Evolutionary conservation across 805 yeast species (phyloP).

Genomic region (Sungouiozyma intestinalis): DNA sequence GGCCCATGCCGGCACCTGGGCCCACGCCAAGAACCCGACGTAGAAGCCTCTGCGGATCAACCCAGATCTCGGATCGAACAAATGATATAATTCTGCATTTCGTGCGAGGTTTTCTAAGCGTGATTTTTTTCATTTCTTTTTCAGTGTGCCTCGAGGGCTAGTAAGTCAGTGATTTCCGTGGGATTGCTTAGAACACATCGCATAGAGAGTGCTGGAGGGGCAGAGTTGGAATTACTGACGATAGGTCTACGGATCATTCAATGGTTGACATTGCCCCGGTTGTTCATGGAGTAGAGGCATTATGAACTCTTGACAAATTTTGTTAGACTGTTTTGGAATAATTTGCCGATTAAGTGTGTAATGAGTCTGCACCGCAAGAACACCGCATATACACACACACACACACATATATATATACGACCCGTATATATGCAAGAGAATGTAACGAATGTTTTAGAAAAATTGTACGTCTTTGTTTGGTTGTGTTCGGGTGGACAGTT

Average conservation of each 20-base stretch:
- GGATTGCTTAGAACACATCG: background rate
- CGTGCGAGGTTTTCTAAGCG: background rate
- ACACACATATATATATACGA: background rate
- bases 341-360: background rate
- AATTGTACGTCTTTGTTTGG: too few relatives aligned
- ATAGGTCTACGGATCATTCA: background rate
- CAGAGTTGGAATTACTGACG: background rate
- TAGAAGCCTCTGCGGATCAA: too few relatives aligned
- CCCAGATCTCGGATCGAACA: too few relatives aligned
- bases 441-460: too few relatives aligned
- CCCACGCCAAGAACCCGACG: too few relatives aligned
- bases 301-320: too few relatives aligned
- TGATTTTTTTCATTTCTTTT: background rate
- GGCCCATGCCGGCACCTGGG: too few relatives aligned
- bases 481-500: too few relatives aligned
- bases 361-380: background rate
- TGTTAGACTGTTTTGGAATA: too few relatives aligned
- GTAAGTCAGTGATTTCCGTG: background rate
- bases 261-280: background rate
- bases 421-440: too few relatives aligned
- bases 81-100: too few relatives aligned
- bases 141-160: background rate
- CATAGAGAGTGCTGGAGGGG: background rate
- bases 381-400: background rate
- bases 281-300: background rate